These are phyloP conservation scores for Conticribra guillardii DNA, from an alignment of 108 stramenopile species.

Conservation along the genomic window DNA sequence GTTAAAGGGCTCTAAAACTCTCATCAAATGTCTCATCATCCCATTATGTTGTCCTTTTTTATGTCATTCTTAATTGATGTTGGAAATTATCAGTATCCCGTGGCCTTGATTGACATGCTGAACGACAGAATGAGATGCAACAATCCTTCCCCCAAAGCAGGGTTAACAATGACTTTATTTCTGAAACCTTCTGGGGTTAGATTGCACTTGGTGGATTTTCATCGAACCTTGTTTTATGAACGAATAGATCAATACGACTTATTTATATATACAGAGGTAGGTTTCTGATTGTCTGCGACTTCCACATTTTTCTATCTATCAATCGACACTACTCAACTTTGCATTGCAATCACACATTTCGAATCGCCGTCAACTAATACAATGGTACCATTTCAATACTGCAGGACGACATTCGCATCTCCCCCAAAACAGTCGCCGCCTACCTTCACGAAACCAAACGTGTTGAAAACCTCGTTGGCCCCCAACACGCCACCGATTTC, in stretches of 20 bases:
- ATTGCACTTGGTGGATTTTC: slow-evolving; percentile 84
- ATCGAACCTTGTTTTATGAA: slow-evolving; percentile 79
- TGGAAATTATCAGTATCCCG: slow-evolving; percentile 37
- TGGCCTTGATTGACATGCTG: slow-evolving; percentile 71
- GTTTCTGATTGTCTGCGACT: no score
- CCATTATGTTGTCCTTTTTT: not conserved
- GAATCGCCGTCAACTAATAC: not conserved
- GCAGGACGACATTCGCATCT: slow-evolving; percentile 81
- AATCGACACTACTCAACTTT: no score
- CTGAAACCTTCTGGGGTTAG: slow-evolving; percentile 60
- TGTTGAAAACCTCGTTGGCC: slow-evolving; percentile 56
- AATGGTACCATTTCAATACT: not conserved
- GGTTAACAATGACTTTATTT: slow-evolving; percentile 62
- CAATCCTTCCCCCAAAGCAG: slow-evolving; percentile 49
- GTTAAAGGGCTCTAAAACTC: not conserved
- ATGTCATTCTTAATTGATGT: slow-evolving; percentile 1
- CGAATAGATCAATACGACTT: slow-evolving; percentile 78
- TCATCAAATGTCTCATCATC: no score
- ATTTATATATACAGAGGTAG: slow-evolving; percentile 80
- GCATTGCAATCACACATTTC: not conserved
- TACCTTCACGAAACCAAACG: slow-evolving; percentile 79
- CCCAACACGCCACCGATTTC: slow-evolving; percentile 54
- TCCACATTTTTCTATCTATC: not conserved
- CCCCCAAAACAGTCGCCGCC: slow-evolving; percentile 77
- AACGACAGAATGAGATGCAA: slow-evolving; percentile 72